phyloP scores from a whole-genome alignment of 768 basidiomycete genomes.

The Hypholoma fasciculare region DNA sequence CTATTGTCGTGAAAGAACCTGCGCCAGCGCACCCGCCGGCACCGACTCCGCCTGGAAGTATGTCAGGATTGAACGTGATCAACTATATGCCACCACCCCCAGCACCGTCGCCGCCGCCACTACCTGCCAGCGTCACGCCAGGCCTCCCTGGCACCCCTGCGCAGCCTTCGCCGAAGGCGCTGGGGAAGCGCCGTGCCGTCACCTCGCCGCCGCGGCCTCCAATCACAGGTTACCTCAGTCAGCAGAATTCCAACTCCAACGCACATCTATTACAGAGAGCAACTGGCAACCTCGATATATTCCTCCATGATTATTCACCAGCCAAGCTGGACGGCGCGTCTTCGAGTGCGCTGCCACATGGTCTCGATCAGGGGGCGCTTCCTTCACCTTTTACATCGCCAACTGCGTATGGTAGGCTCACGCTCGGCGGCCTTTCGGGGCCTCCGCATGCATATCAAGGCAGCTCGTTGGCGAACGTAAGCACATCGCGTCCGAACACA shows the following conservation, averaged over 20 bases:
- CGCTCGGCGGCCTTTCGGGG: neutral
- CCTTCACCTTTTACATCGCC: neutral
- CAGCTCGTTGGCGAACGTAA: no score
- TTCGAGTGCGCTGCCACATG: neutral
- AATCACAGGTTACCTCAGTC: neutral
- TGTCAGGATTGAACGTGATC: neutral
- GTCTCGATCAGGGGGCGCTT: neutral
- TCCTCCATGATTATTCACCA: neutral
- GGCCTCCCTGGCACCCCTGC: neutral
- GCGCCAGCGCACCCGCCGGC: no score
- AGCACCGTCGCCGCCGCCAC: neutral
- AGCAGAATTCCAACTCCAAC: neutral
- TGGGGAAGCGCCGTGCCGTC: constrained; percentile 30
- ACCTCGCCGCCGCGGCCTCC: constrained; percentile 2
- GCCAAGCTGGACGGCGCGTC: neutral
- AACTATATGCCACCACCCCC: no score
- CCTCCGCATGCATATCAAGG: neutral
- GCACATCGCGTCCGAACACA: no score
- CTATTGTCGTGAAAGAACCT: no score
- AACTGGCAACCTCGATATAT: neutral
- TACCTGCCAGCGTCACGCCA: neutral
- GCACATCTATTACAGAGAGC: neutral
- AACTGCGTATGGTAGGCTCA: neutral
- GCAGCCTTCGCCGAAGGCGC: constrained; percentile 30
- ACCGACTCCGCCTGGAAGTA: no score